Conservation (phyloP, 305 asterid genomes). For the Galium porrigens region DNA sequence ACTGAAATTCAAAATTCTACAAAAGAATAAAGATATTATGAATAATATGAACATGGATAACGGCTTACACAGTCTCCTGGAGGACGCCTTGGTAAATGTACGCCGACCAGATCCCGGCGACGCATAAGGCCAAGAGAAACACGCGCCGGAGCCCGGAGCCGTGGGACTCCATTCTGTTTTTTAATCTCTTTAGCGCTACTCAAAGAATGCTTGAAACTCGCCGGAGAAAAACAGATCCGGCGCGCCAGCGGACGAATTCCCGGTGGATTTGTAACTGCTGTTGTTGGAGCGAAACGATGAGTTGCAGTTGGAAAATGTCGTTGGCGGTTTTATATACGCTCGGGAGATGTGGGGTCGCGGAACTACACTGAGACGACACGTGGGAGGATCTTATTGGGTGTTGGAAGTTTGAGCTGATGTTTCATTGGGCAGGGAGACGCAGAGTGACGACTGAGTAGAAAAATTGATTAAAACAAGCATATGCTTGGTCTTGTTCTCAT, state of each 20-base stretch:
- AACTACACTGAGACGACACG: constrained; percentile 30
- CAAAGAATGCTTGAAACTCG: background rate
- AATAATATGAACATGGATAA: background rate
- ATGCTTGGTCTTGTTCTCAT: no score
- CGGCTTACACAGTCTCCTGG: constrained; percentile 68
- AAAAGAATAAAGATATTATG: background rate
- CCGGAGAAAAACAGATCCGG: constrained; percentile 37
- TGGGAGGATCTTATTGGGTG: constrained; percentile 36
- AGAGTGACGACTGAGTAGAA: background rate
- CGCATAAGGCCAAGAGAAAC: constrained; percentile 58
- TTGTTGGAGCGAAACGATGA: constrained; percentile 14
- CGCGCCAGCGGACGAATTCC: constrained; percentile 14
- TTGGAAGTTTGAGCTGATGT: constrained; percentile 4
- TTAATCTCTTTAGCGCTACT: background rate
- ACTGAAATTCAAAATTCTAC: background rate
- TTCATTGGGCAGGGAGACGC: constrained; percentile 50
- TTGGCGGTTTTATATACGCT: constrained; percentile 11
- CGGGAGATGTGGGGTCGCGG: constrained; percentile 11
- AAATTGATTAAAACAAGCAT: no score
- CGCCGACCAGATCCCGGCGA: constrained; percentile 92
- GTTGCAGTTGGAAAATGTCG: constrained; percentile 8
- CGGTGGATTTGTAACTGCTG: background rate
- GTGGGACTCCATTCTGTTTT: constrained; percentile 46
- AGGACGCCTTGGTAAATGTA: constrained; percentile 90
- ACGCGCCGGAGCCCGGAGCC: constrained; percentile 70